Percentiles rank a stretch among this genome's conserved stretches.
These are phyloP conservation scores for Chiua virens DNA, from an alignment of 768 basidiomycete species.

Conservation along the genomic window DNA sequence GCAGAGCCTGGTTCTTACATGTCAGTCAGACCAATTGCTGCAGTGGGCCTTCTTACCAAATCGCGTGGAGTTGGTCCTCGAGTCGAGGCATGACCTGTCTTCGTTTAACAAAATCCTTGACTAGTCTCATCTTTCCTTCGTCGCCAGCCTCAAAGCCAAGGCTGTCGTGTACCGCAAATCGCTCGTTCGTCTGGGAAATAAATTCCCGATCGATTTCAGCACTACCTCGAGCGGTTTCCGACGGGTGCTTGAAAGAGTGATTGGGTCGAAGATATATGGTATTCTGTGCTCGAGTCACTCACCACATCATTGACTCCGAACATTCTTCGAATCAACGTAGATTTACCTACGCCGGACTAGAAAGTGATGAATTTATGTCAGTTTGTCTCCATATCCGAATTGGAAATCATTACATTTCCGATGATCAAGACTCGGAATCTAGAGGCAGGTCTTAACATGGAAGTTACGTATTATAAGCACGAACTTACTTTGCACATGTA, in stretches of 20 bases:
- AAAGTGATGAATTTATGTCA: neutral
- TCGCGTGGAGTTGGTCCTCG: neutral
- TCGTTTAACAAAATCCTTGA: neutral
- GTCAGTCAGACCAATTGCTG: neutral
- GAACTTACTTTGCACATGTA: no score
- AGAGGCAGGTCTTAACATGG: no score
- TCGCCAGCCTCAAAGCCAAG: neutral
- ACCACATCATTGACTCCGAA: neutral
- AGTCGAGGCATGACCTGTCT: neutral
- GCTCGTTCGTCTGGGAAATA: neutral
- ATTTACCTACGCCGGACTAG: neutral
- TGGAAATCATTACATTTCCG: neutral
- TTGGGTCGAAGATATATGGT: neutral
- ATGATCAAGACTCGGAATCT: neutral
- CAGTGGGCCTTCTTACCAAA: neutral
- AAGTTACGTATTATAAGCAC: no score
- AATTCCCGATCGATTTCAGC: neutral
- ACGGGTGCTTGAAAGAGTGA: neutral
- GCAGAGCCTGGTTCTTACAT: neutral
- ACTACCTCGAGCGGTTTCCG: neutral
- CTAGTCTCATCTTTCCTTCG: neutral
- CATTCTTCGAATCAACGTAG: neutral
- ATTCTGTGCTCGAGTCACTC: neutral
- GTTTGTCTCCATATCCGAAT: no score
- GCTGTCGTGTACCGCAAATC: neutral